These are phyloP conservation scores for Coleophoma eucalyptorum DNA, from an alignment of 2,329 filamentous ascomycete genomes.

Conservation along the genomic window DNA sequence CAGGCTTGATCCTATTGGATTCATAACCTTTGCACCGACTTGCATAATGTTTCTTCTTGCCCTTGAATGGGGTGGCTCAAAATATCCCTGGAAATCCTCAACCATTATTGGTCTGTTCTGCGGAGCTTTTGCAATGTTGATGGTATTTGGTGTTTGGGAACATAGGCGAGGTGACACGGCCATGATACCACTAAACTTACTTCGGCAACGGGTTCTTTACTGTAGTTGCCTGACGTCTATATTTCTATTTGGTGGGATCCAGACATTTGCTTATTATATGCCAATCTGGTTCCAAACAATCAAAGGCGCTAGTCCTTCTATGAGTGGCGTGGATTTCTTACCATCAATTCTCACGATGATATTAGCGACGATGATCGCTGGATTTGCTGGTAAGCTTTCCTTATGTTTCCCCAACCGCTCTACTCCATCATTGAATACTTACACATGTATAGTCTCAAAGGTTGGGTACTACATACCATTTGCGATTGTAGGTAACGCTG, in stretches of 20 bases:
- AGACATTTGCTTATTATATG: constrained; percentile 18
- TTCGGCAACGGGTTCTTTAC: constrained; percentile 15
- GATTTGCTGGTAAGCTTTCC: constrained; percentile 12
- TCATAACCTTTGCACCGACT: constrained; percentile 26
- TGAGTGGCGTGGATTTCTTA: constrained; percentile 22
- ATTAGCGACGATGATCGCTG: constrained; percentile 11
- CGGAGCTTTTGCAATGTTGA: constrained; percentile 7
- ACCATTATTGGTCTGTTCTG: constrained; percentile 18
- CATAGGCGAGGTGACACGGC: constrained; percentile 17
- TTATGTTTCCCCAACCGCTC: neutral
- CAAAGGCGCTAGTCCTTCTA: constrained; percentile 14
- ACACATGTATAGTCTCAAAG: constrained; percentile 13
- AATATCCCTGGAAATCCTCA: constrained; percentile 23
- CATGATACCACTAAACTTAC: constrained; percentile 17
- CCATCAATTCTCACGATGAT: constrained; percentile 14
- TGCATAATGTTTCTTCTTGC: constrained; percentile 28
- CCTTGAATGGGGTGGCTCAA: constrained; percentile 26
- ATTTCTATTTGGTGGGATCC: constrained; percentile 7
- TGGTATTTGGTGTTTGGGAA: constrained; percentile 20
- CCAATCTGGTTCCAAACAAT: constrained; percentile 30
- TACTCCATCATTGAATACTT: too few relatives aligned
- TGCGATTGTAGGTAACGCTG: constrained; percentile 23
- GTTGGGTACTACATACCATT: constrained; percentile 29
- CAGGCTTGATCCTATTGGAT: constrained; percentile 28
- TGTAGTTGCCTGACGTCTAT: constrained; percentile 3